Evolutionary conservation across 441 rosid species (phyloP).

Genomic region (Aquilaria agallochum): DNA sequence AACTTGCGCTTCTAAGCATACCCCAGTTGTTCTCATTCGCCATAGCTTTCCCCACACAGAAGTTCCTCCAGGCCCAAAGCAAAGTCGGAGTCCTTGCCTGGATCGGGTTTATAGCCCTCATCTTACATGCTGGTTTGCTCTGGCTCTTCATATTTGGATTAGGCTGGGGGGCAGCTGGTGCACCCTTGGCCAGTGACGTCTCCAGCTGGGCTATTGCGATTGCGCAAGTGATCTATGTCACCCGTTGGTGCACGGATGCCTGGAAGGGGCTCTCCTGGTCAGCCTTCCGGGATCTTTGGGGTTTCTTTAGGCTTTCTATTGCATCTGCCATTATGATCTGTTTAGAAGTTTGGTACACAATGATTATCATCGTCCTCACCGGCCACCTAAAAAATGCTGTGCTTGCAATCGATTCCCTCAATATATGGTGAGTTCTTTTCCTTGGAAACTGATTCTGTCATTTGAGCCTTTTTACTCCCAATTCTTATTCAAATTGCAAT

Average conservation of each 20-base stretch:
- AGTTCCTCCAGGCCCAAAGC: constrained; percentile 45
- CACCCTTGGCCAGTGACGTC: constrained; percentile 34
- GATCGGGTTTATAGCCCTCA: constrained; percentile 31
- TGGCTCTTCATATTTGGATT: constrained; percentile 43
- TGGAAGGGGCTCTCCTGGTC: constrained; percentile 48
- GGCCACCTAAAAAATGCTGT: constrained; percentile 32
- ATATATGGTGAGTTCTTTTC: constrained; percentile 9
- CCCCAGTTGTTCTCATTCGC: constrained; percentile 30
- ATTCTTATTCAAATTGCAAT: constrained; percentile 27
- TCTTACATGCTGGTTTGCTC: constrained; percentile 35
- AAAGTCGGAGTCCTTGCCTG: constrained; percentile 38
- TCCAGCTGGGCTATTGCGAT: constrained; percentile 26
- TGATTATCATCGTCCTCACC: constrained; percentile 45
- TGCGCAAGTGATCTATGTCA: constrained; percentile 32
- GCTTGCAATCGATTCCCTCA: constrained; percentile 8
- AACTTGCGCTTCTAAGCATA: constrained; percentile 38
- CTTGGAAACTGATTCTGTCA: too few species aligned
- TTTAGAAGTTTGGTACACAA: constrained; percentile 58
- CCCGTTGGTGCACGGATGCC: constrained; percentile 44
- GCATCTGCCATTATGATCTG: constrained; percentile 62
- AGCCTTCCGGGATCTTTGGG: constrained; percentile 33
- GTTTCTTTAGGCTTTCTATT: constrained; percentile 43
- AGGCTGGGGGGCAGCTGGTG: constrained; percentile 41
- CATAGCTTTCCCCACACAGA: constrained; percentile 29
- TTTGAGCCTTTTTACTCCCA: not conserved